phyloP scores from a whole-genome alignment of 129 eudicot genomes.

The Scalesia atractyloides region DNA sequence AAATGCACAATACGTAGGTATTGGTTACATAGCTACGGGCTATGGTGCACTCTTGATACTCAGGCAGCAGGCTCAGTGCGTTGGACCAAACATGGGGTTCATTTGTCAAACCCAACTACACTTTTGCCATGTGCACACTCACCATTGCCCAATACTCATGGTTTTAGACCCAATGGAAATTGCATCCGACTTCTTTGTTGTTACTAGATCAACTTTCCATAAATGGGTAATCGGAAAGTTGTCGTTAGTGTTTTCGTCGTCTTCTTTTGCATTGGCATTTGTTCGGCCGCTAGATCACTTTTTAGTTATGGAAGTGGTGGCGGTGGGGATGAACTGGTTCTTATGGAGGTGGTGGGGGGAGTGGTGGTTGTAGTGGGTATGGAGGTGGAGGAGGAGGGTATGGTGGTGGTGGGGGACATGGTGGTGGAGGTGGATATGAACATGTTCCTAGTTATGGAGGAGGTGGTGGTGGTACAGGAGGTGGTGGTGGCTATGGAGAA shows the following conservation, averaged over 20 bases:
- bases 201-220: conserved; percentile 23
- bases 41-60: conserved; percentile 18
- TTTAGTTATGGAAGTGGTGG: conserved; percentile 36
- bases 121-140: conserved; percentile 40
- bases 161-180: not conserved
- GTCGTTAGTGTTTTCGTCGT: conserved; percentile 31
- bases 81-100: conserved; percentile 25
- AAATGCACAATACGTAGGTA: conserved; percentile 27
- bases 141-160: conserved; percentile 6
- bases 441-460: conserved; percentile 46
- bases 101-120: conserved; percentile 28
- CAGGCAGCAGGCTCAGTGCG: conserved; percentile 5
- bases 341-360: conserved; percentile 38
- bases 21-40: conserved; percentile 7
- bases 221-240: conserved; percentile 43
- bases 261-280: conserved; percentile 42
- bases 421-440: conserved; percentile 46
- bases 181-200: conserved; percentile 6
- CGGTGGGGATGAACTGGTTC: conserved; percentile 37
- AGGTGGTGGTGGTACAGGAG: conserved; percentile 40
- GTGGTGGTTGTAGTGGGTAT: conserved; percentile 31
- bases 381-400: conserved; percentile 44
- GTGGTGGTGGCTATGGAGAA: conserved; percentile 53
- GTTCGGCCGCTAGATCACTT: conserved; percentile 49
- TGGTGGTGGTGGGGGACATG: conserved; percentile 41